Percentiles rank a stretch among this genome's conserved stretches.
phyloP scores from a whole-genome alignment of 2,329 filamentous ascomycete species.

The Neonectria hederae region DNA sequence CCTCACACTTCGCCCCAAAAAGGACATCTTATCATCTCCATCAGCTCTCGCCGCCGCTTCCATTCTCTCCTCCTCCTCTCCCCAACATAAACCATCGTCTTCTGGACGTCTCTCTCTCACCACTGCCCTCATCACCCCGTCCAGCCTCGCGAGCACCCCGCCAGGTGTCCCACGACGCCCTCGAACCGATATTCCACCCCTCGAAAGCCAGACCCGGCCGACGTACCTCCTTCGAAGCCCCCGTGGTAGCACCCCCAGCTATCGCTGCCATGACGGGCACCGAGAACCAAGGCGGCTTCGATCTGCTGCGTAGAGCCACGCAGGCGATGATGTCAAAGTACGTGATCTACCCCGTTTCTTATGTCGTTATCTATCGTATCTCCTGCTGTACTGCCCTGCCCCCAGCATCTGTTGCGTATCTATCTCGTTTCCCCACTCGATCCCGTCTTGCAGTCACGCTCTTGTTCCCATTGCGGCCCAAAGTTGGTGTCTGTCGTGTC shows the following conservation, averaged over 20 bases:
- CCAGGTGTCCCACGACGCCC: conserved; percentile 33
- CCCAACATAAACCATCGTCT: conserved; percentile 31
- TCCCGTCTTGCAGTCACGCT: conserved; percentile 6
- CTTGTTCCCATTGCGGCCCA: conserved; percentile 23
- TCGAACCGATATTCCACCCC: conserved; percentile 28
- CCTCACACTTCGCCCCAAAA: conserved; percentile 40
- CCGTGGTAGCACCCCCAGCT: conserved; percentile 38
- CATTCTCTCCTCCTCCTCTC: conserved; percentile 36
- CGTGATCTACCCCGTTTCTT: conserved; percentile 46
- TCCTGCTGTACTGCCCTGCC: conserved; percentile 10
- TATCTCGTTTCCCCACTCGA: conserved; percentile 18
- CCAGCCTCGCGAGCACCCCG: conserved; percentile 23
- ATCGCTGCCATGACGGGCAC: conserved; percentile 59
- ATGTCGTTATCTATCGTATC: conserved; percentile 32
- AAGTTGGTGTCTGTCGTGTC: conserved; percentile 24
- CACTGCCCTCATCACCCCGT: conserved; percentile 6
- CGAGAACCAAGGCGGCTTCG: conserved; percentile 60
- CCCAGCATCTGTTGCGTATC: conserved; percentile 8
- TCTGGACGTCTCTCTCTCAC: conserved; percentile 23
- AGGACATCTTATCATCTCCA: conserved; percentile 42
- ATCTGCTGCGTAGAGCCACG: conserved; percentile 68
- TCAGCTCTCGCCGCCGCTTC: conserved; percentile 30
- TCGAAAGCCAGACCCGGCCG: conserved; percentile 24
- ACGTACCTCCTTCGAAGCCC: conserved; percentile 34
- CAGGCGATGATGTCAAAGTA: conserved; percentile 72